Base-by-base conservation (phyloP, 345 rosid species). In the Syzygium jambos region DNA sequence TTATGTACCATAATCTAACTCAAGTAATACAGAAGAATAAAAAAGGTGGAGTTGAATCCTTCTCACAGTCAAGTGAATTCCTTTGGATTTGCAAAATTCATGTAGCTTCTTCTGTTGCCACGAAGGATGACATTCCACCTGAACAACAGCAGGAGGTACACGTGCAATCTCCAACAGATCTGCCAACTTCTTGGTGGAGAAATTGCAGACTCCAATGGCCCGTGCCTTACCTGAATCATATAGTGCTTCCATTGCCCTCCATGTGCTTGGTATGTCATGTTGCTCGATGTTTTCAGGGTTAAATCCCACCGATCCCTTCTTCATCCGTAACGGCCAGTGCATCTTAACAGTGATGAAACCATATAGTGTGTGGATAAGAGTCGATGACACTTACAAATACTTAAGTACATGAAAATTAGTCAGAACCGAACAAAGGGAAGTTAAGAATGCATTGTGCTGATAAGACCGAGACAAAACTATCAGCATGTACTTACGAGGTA, bases 121-220 rank as follows among this genome's bases (percentile, higher is more conserved):
- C 4, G 94, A 91, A 86, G 98, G 98, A 88, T 96, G 99, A 84
- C 98, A 97, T 82, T 97, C 98, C 51, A 95, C 98, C 92, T 97
- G 99, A 90, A 91, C 89, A 34, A 97, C 96, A 85, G 96, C 97
- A 9, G 99, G 99, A 88, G 97, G 96, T 88, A 97, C 91, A 19
- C 93, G 96, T 30, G 97, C 98, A 51, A 91, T 89, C 52, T 93
- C 95, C 85, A 94, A 88, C 87, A 97, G 90, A 91, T 95, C 95
- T 11, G 90, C 94, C 68, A 97, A 90, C 90, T 97, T 96, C 93
- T 97, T 96, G 38, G 94, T 88, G 54, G 98, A 95, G 92, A 95
- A 97, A 85, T 95, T 97, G 86, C 98, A 95, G 68, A 97, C 94
- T 21, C 98, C 99, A 89, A 95, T 90, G n/a, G 96, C 99, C 86